phyloP scores from a whole-genome alignment of 2,329 filamentous ascomycete species.

The Exophiala sideris region DNA sequence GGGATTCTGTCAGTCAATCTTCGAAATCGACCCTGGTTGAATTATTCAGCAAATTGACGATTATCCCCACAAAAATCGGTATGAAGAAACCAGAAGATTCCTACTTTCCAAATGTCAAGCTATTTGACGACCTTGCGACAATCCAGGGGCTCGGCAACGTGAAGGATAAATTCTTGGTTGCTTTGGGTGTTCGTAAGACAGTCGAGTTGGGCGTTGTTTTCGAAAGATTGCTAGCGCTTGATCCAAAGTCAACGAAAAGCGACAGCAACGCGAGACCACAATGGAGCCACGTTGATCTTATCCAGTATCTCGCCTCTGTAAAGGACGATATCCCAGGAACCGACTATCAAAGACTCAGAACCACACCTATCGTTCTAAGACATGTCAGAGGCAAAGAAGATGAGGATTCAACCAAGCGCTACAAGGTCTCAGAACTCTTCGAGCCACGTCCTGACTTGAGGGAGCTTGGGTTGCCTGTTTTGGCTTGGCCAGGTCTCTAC shows the following conservation, averaged over 20 bases:
- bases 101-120: conserved; percentile 88
- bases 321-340: conserved; percentile 78
- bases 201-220: conserved; percentile 94
- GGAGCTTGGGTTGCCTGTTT: conserved; percentile 66
- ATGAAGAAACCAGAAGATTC: conserved; percentile 83
- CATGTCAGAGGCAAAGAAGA: conserved; percentile 58
- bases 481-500: conserved; percentile 79
- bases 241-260: conserved; percentile 40
- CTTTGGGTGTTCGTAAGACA: conserved; percentile 89
- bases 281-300: conserved; percentile 92
- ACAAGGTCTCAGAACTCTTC: conserved; percentile 74
- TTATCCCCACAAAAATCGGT: conserved; percentile 86
- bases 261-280: conserved; percentile 40
- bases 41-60: conserved; percentile 63
- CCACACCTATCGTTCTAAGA: conserved; percentile 77
- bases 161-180: conserved; percentile 83
- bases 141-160: conserved; percentile 72
- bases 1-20: conserved; percentile 70
- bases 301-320: conserved; percentile 91
- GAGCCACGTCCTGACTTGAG: conserved; percentile 71
- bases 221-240: conserved; percentile 66
- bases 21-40: conserved; percentile 65
- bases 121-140: conserved; percentile 89
- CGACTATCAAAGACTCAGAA: conserved; percentile 74
- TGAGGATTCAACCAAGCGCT: conserved; percentile 52